phyloP scores from a whole-genome alignment of 176 grass and related monocot species.

The Oropetium thomaeum region DNA sequence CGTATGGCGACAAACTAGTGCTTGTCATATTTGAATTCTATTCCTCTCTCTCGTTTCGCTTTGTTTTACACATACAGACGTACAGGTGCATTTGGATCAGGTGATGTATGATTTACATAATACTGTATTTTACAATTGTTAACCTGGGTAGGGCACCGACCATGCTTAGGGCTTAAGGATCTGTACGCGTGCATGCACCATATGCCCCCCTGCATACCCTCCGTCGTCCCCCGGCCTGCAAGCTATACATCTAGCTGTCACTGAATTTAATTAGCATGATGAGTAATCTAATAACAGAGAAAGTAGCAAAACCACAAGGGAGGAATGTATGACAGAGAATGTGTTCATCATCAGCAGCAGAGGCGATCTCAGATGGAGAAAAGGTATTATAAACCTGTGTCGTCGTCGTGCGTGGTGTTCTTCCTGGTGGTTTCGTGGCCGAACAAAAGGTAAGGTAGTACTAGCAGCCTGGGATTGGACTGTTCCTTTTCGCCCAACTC shows the following conservation, averaged over 20 bases:
- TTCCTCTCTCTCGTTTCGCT: neutral
- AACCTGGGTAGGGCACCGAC: neutral
- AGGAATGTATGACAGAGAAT: neutral
- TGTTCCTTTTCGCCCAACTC: constrained; percentile 27
- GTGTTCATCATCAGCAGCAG: neutral
- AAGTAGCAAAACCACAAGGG: neutral
- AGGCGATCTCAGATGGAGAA: neutral
- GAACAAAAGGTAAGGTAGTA: constrained; percentile 36
- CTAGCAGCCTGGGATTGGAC: neutral
- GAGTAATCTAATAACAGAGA: neutral
- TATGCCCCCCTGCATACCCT: neutral
- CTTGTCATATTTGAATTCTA: neutral
- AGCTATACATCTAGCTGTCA: neutral
- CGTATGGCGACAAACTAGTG: neutral
- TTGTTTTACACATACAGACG: neutral
- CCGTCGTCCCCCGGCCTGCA: neutral
- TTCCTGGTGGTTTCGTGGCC: constrained; percentile 45
- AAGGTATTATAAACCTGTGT: neutral
- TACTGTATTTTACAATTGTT: no score
- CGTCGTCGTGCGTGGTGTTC: neutral
- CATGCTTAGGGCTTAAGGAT: constrained; percentile 34
- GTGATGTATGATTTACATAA: no score
- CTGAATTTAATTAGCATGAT: constrained; percentile 22
- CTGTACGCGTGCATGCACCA: neutral
- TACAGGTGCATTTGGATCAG: neutral